Evolutionary conservation across 2,329 filamentous ascomycete species (phyloP), one percentile per base, ranked within the genome.

Genomic region (Elsinoe batatas): DNA sequence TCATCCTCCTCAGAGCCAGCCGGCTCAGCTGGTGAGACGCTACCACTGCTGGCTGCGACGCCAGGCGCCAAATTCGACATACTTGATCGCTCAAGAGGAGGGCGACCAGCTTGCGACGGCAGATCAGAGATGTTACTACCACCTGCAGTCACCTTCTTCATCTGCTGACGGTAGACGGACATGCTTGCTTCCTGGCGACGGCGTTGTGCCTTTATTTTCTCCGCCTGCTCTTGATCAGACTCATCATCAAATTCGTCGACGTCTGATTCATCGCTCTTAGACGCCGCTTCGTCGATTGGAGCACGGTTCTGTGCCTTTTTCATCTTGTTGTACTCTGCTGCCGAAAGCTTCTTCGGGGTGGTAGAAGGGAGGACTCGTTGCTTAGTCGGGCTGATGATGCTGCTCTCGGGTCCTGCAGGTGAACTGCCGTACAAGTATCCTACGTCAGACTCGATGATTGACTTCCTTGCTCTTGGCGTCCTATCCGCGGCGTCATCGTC

Each of bases 111-210:
- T 12, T 60, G 58, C 26, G 61, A 62, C 2, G 76, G 68, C 11
- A 70, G 62, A 40, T 73, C 71, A 10, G 76, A 69, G 3, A 77
- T 69, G n/a, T 58, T 46, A n/a, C 57, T 57, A 18, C 82, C 73
- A 62, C 91, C 88, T 47, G 90, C 90, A 0, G 89, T 94, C 30
- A 93, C 86, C 71, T 95, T 95, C 87, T 91, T 95, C 90, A 95
- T 95, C 70, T 93, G 87, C 68, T 95, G 90, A 57, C 90, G 82
- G 69, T 95, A 95, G 1, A 95, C 85, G 1, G 88, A 80, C 76
- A 95, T 84, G 67, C 93, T 88, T 11, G 90, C 90, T 69, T 95
- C 88, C 67, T 95, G 90, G 74, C 91, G 93, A 64, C 83, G 81
- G 60, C 90, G 79, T 67, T 93, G 88, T 67, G 84, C 87, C 15